Base-by-base conservation (phyloP, 257 asterid species). In the Dorcoceras hygrometricum region DNA sequence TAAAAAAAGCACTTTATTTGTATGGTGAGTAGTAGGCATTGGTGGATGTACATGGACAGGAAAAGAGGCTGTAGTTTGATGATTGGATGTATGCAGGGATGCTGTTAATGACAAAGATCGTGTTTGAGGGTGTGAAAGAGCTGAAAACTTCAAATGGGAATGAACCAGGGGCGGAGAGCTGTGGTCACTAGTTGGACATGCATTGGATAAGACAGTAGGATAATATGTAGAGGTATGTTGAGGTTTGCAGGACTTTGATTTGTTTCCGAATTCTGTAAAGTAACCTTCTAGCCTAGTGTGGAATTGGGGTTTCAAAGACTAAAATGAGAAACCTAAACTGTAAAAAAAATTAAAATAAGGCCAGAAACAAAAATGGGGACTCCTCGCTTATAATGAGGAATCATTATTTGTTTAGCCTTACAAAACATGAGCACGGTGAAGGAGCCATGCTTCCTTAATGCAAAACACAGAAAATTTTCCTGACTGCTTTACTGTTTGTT, bases 381-480 rank as follows among this genome's bases (percentile, higher is more conserved):
- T 14, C 27, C 70, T 55, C 27, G 19, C 28, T 28, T 50, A 19
- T 27, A 29, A 50, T 46, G 25, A 51, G 43, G 50, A 46, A 18
- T 32, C 43, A 36, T 66, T 24, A 31, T 19, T 31, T 32, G 28
- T n/a, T 61, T 43, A n/a, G 64, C 62, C 71, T 27, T 53, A 34
- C 16, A 36, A 59, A 27, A 29, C 23, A 39, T 32, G 67, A 71
- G 46, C 27, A 66, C 36, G 34, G 54, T 25, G 31, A 28, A 31
- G 31, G 34, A 66, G 58, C 32, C 66, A 46, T 20, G 46, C 56
- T 72, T 39, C 57, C 68, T 57, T 60, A 54, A 24, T 69, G 34
- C 57, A 14, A 22, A 61, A 53, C 59, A 32, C 24, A 50, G n/a
- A 24, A 4, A 9, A 53, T 58, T 3, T 14, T 59, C 67, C 62